Evolutionary conservation across 371 early-diverging fungal species (phyloP).

Genomic region (Dinochytrium kinnereticum): DNA sequence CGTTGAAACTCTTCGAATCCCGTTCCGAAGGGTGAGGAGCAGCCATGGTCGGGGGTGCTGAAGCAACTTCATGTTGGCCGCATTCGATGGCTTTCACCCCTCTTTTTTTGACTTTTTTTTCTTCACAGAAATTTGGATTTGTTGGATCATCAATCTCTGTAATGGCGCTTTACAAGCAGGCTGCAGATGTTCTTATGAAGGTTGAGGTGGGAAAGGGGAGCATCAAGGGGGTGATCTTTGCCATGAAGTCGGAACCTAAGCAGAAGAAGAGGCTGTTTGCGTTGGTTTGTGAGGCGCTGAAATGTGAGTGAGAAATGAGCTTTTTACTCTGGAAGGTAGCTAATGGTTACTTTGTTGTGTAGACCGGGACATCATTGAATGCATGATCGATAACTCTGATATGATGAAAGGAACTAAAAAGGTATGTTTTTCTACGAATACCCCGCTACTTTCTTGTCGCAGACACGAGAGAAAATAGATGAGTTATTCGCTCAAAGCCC

Average conservation of each 20-base stretch:
- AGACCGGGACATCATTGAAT: slow-evolving; percentile 62
- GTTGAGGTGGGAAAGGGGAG: slow-evolving; percentile 77
- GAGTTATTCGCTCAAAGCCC: too few species aligned
- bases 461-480: not conserved
- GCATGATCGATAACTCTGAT: slow-evolving; percentile 61
- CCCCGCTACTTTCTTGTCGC: slow-evolving; percentile 1
- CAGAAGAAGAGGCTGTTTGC: slow-evolving; percentile 87
- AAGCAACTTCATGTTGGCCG: not conserved
- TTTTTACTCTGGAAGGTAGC: not conserved
- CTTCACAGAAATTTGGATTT: not conserved
- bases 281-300: slow-evolving; percentile 88
- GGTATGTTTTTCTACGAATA: slow-evolving; percentile 39
- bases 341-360: not conserved
- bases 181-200: slow-evolving; percentile 73
- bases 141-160: not conserved
- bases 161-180: slow-evolving; percentile 67
- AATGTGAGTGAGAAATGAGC: too few species aligned
- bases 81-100: not conserved
- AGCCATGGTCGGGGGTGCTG: too few species aligned
- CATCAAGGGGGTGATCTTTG: slow-evolving; percentile 75
- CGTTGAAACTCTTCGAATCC: too few species aligned
- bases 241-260: slow-evolving; percentile 53
- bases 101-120: not conserved
- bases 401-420: slow-evolving; percentile 60
- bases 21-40: too few species aligned